Conservation (phyloP, 2,329 filamentous ascomycete genomes). For the Alternaria incomplexa region DNA sequence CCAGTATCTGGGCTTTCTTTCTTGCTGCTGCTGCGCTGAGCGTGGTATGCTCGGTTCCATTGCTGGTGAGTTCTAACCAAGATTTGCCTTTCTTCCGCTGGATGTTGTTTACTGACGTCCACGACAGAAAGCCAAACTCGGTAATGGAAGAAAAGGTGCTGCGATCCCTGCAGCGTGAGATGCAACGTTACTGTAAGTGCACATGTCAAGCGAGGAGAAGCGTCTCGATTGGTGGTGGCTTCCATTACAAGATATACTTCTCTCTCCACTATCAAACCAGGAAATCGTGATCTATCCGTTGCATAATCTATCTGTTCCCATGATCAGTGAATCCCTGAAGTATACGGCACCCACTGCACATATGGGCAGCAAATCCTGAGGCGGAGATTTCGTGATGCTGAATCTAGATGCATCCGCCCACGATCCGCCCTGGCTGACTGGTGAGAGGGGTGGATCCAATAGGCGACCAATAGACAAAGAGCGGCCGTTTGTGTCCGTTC, state of each 20-base stretch:
- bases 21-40: background rate
- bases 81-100: background rate
- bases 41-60: background rate
- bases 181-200: accelerated
- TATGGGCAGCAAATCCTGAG: background rate
- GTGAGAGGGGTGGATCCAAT: background rate
- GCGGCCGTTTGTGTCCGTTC: background rate
- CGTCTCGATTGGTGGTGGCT: background rate
- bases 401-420: background rate
- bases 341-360: background rate
- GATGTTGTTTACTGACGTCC: background rate
- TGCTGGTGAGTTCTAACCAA: background rate
- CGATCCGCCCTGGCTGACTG: background rate
- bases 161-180: background rate
- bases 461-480: background rate
- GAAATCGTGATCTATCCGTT: background rate
- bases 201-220: background rate
- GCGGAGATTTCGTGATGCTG: background rate
- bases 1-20: background rate
- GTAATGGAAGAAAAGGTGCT: accelerated
- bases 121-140: background rate
- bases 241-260: background rate
- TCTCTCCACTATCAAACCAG: background rate
- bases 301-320: background rate
- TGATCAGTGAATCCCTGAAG: background rate